Evolutionary conservation across 768 basidiomycete species (phyloP).

Genomic region (Coprinellus micaceus): DNA sequence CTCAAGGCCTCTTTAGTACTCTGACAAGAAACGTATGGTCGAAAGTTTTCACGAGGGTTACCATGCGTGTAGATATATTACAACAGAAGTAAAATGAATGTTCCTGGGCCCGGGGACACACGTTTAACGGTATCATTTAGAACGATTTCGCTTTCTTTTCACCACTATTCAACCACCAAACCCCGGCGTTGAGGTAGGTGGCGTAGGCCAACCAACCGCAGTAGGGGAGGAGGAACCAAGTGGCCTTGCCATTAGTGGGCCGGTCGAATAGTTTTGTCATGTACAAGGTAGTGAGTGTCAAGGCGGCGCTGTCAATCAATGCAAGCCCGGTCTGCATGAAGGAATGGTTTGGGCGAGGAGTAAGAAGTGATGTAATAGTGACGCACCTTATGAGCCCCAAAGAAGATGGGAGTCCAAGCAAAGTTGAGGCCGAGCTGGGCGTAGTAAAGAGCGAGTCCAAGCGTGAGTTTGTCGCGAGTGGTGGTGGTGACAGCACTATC

Average conservation of each 20-base stretch:
- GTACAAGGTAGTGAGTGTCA: conserved; percentile 52
- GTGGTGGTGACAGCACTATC: conserved; percentile 39
- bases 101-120: not conserved
- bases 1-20: too few relatives aligned
- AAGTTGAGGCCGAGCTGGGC: conserved; percentile 56
- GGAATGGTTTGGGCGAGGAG: not conserved
- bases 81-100: not conserved
- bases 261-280: conserved; percentile 56
- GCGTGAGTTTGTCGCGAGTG: conserved; percentile 40
- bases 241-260: conserved; percentile 43
- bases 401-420: conserved; percentile 65
- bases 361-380: not conserved
- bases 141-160: not conserved
- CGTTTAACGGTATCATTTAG: not conserved
- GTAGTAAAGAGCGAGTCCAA: conserved; percentile 57
- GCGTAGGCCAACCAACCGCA: conserved; percentile 64
- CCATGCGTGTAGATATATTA: conserved; percentile 1
- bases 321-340: conserved; percentile 48
- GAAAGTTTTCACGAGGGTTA: too few relatives aligned
- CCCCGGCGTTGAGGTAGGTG: conserved; percentile 66
- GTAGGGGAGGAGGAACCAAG: conserved; percentile 60
- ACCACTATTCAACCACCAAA: conserved; percentile 49
- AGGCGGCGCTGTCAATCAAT: conserved; percentile 47
- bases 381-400: conserved; percentile 44
- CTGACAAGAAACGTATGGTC: too few relatives aligned